These are phyloP conservation scores for Acaromyces ingoldii DNA, from an alignment of 1,284 basidiomycete genomes.

Conservation along the genomic window DNA sequence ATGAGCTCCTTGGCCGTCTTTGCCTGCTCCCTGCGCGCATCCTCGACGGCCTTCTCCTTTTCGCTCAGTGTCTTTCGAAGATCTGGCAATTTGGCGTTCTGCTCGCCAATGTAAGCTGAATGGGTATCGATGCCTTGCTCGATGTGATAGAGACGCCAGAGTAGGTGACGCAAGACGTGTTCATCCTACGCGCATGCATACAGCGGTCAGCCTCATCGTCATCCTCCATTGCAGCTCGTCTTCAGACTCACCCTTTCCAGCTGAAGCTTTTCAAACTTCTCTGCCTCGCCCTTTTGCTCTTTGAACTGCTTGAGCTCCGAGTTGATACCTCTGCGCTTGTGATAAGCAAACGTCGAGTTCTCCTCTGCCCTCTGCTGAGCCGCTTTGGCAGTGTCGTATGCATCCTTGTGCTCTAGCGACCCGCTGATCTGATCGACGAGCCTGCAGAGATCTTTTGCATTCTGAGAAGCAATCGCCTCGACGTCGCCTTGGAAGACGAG, in stretches of 20 bases:
- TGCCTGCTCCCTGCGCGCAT: slow-evolving; percentile 72
- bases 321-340: slow-evolving; percentile 83
- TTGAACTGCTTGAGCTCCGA: slow-evolving; percentile 96
- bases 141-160: slow-evolving; percentile 89
- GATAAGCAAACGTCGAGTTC: slow-evolving; percentile 86
- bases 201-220: neutral
- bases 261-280: slow-evolving; percentile 75
- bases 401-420: slow-evolving; percentile 71
- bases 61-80: slow-evolving; percentile 33
- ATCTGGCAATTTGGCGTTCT: slow-evolving; percentile 27
- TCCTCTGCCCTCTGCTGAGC: slow-evolving; percentile 86
- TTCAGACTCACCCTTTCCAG: slow-evolving; percentile 61
- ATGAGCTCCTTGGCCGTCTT: slow-evolving; percentile 67
- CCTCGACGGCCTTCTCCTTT: slow-evolving; percentile 69
- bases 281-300: slow-evolving; percentile 90
- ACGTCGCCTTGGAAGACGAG: slow-evolving; percentile 97
- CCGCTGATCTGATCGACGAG: slow-evolving; percentile 86
- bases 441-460: slow-evolving; percentile 77
- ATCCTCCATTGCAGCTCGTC: no score
- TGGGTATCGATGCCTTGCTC: slow-evolving; percentile 55
- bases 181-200: slow-evolving; percentile 66
- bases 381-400: slow-evolving; percentile 83
- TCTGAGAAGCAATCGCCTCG: slow-evolving; percentile 93
- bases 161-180: slow-evolving; percentile 70
- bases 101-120: slow-evolving; percentile 32